Conservation (phyloP, 1,284 basidiomycete species). For the Wallemia hederae region DNA sequence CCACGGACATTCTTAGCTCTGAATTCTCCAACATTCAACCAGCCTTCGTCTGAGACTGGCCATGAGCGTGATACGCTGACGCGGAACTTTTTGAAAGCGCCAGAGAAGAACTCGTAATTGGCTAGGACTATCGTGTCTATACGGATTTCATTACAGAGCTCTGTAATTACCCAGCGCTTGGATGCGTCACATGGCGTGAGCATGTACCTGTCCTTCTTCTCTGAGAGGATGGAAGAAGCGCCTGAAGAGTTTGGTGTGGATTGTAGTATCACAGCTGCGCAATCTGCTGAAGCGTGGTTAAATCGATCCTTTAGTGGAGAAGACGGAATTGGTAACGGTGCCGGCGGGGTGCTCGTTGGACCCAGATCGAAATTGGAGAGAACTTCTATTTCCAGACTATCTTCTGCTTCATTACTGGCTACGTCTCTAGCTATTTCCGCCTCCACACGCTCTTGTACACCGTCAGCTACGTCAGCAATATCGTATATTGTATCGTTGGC, state of each 20-base stretch:
- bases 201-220: conserved; percentile 88
- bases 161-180: conserved; percentile 65
- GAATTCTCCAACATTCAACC: conserved; percentile 42
- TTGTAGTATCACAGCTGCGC: background rate
- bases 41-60: conserved; percentile 28
- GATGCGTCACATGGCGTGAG: conserved; percentile 53
- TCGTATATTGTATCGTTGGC: background rate
- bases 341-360: background rate
- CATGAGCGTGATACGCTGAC: conserved; percentile 55
- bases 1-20: conserved; percentile 65
- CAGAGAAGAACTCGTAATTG: conserved; percentile 94
- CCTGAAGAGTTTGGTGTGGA: background rate
- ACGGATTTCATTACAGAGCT: conserved; percentile 86
- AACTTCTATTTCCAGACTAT: background rate
- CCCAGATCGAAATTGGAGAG: background rate
- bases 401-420: background rate
- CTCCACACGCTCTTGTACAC: too few species aligned
- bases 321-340: background rate
- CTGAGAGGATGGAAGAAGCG: conserved; percentile 48
- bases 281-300: background rate
- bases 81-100: conserved; percentile 71
- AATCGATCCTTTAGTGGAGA: background rate
- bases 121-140: conserved; percentile 88
- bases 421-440: background rate
- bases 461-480: background rate